Base-by-base conservation (phyloP, 305 asterid genomes). In the Fraxinus platypoda region DNA sequence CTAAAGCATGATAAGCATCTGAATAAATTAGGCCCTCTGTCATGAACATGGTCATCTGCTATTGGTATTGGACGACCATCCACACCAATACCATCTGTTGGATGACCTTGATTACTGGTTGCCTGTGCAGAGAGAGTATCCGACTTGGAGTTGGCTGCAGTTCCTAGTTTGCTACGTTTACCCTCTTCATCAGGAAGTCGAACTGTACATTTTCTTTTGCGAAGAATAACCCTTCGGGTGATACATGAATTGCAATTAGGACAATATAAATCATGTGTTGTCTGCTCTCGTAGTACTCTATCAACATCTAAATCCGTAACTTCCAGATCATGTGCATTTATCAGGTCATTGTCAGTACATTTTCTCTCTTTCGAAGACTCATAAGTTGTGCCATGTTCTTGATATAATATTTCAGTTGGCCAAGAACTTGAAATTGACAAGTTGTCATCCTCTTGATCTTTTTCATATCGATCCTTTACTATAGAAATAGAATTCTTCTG, bases 1-100 rank as follows among this genome's bases (percentile, higher is more conserved):
- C 93, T 91, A 89, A 95, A 95, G 90, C 99, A 95, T 62, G 98
- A 89, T 66, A 94, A 87, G 90, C 97, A 95, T 93, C 97, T 92
- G 90, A 95, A 94, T 81, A 94, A 6, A 83, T 84, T 91, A 66
- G 94, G 91, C 31, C 85, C 90, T 81, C 87, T 84, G 15, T 87
- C 89, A 79, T 62, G 88, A 33, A 84, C 93, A 31, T 84, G 79
- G 28, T 83, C 91, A 37, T 89, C 86, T 35, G 15, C 85, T n/a
- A 77, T 80, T 82, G 82, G 82, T 76, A 73, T 25, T 68, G 80
- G 88, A 86, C 86, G 83, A 78, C 78, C 87, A 64, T 77, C 83
- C n/a, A 70, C 78, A 73, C 77, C 86, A 81, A 49, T 81, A 15
- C 35, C 79, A 1, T 81, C 84, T 11, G 75, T 54, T 49, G 75